Evolutionary conservation across 1,284 basidiomycete species (phyloP).

Genomic region (Sparassis latifolia): DNA sequence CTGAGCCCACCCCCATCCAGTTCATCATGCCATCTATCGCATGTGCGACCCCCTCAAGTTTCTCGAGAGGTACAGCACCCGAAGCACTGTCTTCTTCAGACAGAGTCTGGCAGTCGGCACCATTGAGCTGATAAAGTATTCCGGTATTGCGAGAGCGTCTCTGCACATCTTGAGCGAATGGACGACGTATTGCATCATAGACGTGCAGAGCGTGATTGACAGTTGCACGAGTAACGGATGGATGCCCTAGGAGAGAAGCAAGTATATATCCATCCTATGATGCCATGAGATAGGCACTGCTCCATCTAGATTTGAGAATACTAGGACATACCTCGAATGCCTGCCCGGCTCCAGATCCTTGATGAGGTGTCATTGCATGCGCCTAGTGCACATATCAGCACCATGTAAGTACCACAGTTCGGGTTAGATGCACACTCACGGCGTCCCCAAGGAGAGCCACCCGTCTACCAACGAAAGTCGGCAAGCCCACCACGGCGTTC

Average conservation of each 20-base stretch:
- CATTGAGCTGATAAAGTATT: conserved; percentile 8
- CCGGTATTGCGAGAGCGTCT: conserved; percentile 9
- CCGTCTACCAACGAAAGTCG: conserved; percentile 18
- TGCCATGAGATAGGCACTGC: neutral
- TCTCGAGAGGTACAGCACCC: conserved; percentile 4
- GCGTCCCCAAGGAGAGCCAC: conserved; percentile 18
- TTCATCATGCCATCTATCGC: neutral
- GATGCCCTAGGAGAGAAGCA: conserved; percentile 27
- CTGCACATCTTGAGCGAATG: conserved; percentile 18
- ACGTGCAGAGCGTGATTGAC: conserved; percentile 24
- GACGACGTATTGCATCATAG: conserved; percentile 32
- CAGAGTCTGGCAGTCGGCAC: conserved; percentile 6
- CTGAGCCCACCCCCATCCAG: conserved; percentile 5
- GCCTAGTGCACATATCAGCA: conserved; percentile 20
- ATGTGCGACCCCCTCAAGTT: conserved; percentile 3
- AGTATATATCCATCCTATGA: conserved; percentile 29
- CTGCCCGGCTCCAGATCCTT: conserved; percentile 34
- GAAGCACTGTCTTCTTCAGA: conserved; percentile 5
- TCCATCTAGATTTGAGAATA: neutral
- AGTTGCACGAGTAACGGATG: conserved; percentile 17
- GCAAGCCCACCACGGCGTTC: conserved; percentile 20
- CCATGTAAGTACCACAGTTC: neutral
- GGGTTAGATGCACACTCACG: too few species aligned
- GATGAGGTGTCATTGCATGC: conserved; percentile 35
- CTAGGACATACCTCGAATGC: conserved; percentile 27